A percentile compares a stretch with the other conserved stretches of the same genome.
These are phyloP conservation scores for Ceratocystis cubensis DNA, from an alignment of 2,329 filamentous ascomycete species.

Conservation along the genomic window DNA sequence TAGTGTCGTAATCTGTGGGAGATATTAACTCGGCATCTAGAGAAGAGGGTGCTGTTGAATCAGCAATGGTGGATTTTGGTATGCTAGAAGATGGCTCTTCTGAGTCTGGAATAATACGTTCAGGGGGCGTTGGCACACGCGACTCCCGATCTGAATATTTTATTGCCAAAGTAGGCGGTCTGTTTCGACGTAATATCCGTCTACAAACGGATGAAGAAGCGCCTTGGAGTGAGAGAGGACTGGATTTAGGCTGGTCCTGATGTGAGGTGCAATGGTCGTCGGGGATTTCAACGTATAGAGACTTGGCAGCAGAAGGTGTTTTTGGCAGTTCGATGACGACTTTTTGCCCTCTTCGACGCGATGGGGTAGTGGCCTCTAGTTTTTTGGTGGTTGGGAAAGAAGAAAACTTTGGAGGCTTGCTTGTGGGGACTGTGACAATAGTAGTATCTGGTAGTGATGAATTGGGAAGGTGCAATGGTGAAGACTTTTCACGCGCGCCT, in stretches of 20 bases:
- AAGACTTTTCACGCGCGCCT: conserved; percentile 6
- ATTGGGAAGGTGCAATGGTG: background rate
- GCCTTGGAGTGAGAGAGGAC: background rate
- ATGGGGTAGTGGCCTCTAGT: background rate
- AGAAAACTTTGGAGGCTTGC: background rate
- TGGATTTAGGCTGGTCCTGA: background rate
- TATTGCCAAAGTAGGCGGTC: too few species aligned
- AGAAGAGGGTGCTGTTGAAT: conserved; percentile 8
- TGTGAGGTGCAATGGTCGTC: background rate
- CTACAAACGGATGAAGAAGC: background rate
- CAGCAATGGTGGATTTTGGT: background rate
- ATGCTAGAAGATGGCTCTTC: conserved; percentile 24
- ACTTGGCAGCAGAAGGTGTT: background rate
- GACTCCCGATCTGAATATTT: background rate
- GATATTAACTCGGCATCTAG: background rate
- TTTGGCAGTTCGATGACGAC: conserved; percentile 8
- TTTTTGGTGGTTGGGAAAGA: background rate
- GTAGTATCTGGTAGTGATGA: background rate
- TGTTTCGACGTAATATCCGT: background rate
- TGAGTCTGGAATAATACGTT: conserved; percentile 25
- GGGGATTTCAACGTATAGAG: background rate
- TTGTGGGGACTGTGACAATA: background rate
- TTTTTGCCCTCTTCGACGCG: background rate
- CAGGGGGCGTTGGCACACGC: background rate
- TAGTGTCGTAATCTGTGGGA: background rate